phyloP scores from a whole-genome alignment of 1,284 basidiomycete genomes.

The Porodaedalea pini region DNA sequence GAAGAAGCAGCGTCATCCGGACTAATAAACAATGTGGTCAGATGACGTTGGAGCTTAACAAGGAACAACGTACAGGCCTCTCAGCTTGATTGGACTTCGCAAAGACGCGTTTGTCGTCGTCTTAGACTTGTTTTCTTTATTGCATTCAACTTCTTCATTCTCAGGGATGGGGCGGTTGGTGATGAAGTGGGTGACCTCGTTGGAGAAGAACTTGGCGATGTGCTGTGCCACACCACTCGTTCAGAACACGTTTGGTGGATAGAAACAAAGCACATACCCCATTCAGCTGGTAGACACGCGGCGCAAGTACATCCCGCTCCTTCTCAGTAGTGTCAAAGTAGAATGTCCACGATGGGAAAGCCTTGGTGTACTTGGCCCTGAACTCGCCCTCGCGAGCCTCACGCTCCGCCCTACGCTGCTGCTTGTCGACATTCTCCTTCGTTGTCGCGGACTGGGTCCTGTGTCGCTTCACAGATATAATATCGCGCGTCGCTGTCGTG shows the following conservation, averaged over 20 bases:
- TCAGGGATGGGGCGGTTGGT: constrained; percentile 51
- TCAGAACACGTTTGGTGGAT: constrained; percentile 6
- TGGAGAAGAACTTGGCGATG: constrained; percentile 85
- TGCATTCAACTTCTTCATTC: constrained; percentile 36
- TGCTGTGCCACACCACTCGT: constrained; percentile 40
- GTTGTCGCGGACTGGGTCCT: constrained; percentile 3
- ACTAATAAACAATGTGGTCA: constrained; percentile 31
- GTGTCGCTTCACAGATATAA: constrained; percentile 5
- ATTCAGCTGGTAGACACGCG: constrained; percentile 61
- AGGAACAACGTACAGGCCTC: constrained; percentile 45
- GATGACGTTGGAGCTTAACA: constrained; percentile 18
- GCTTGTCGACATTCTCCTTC: constrained; percentile 28
- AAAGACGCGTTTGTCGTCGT: constrained; percentile 32
- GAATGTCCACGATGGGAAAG: constrained; percentile 82
- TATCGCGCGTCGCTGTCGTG: constrained; percentile 1
- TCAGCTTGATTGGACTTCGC: constrained; percentile 65
- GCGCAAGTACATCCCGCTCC: constrained; percentile 43
- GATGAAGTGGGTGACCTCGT: constrained; percentile 83
- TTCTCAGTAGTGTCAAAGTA: constrained; percentile 76
- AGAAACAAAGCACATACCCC: constrained; percentile 55
- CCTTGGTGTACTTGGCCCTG: constrained; percentile 77
- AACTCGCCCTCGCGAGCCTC: constrained; percentile 71
- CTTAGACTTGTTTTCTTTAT: constrained; percentile 63
- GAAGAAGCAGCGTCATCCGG: constrained; percentile 27
- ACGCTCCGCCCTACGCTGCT: constrained; percentile 44